Evolutionary conservation across 306 rosid species (phyloP).

Genomic region (Quercus agrifolia): DNA sequence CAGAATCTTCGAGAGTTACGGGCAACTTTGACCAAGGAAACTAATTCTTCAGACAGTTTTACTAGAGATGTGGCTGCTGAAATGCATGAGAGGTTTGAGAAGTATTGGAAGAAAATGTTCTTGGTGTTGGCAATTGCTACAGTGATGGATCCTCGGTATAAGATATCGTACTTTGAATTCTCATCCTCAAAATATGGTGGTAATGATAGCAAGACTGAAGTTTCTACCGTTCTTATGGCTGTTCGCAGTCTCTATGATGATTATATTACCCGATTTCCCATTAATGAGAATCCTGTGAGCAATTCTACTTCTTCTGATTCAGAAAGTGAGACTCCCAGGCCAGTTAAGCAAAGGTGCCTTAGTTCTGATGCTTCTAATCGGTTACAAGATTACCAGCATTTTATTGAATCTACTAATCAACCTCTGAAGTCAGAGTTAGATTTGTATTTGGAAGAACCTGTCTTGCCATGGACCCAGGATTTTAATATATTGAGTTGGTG

Average conservation of each 20-base stretch:
- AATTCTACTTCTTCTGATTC: no score
- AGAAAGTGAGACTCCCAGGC: no score
- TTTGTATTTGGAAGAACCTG: conserved; percentile 11
- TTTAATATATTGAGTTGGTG: conserved; percentile 14
- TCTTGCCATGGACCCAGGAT: conserved; percentile 9
- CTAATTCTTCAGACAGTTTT: conserved; percentile 4
- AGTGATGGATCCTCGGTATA: conserved; percentile 21
- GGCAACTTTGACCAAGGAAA: not conserved
- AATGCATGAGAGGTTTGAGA: conserved; percentile 2
- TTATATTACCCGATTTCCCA: not conserved
- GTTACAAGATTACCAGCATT: no score
- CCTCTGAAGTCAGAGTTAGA: conserved; percentile 9
- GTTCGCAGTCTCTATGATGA: conserved; percentile 8
- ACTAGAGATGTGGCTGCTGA: not conserved
- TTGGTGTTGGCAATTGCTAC: conserved; percentile 12
- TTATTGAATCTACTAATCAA: no score
- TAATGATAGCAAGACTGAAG: not conserved
- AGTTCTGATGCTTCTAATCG: no score
- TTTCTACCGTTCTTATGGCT: not conserved
- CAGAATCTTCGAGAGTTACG: conserved; percentile 1
- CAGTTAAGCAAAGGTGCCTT: no score
- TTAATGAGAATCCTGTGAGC: no score
- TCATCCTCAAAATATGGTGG: not conserved
- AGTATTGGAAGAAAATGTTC: conserved; percentile 19
- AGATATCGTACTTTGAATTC: conserved; percentile 10